phyloP scores from a whole-genome alignment of 148 eudicot species.

The Chenopodium berlandieri region DNA sequence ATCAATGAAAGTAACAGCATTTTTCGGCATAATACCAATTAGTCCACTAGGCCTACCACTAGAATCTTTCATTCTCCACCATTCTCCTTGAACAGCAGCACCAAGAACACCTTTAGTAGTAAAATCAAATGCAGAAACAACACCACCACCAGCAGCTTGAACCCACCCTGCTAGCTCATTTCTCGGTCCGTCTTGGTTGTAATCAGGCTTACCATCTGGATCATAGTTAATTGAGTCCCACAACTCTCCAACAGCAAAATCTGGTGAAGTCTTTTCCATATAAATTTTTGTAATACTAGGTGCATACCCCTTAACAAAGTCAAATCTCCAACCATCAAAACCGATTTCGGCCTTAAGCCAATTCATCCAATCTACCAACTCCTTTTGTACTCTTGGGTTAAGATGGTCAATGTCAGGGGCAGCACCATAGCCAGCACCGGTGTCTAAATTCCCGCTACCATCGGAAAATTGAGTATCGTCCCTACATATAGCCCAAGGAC shows the following conservation, averaged over 20 bases:
- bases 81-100: slow-evolving; percentile 54
- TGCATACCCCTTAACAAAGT: slow-evolving; percentile 62
- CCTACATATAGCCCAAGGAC: slow-evolving; percentile 51
- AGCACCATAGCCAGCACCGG: slow-evolving; percentile 37
- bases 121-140: slow-evolving; percentile 51
- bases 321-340: slow-evolving; percentile 51
- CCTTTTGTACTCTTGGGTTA: slow-evolving; percentile 55
- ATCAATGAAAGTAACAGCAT: slow-evolving; percentile 19
- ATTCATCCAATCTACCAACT: slow-evolving; percentile 35
- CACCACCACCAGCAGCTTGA: slow-evolving; percentile 40
- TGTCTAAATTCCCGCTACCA: slow-evolving; percentile 59
- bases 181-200: slow-evolving; percentile 23
- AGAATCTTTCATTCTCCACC: slow-evolving; percentile 56
- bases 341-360: slow-evolving; percentile 48
- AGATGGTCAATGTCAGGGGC: slow-evolving; percentile 78
- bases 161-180: slow-evolving; percentile 23
- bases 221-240: slow-evolving; percentile 22
- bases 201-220: slow-evolving; percentile 19
- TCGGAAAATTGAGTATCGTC: slow-evolving; percentile 53
- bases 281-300: slow-evolving; percentile 45
- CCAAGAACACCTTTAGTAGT: slow-evolving; percentile 60
- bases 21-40: slow-evolving; percentile 49
- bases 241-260: slow-evolving; percentile 20
- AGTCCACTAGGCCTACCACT: slow-evolving; percentile 44
- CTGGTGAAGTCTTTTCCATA: slow-evolving; percentile 27